Base-by-base conservation (phyloP, 345 rosid species). In the Gossypium thurberi region DNA sequence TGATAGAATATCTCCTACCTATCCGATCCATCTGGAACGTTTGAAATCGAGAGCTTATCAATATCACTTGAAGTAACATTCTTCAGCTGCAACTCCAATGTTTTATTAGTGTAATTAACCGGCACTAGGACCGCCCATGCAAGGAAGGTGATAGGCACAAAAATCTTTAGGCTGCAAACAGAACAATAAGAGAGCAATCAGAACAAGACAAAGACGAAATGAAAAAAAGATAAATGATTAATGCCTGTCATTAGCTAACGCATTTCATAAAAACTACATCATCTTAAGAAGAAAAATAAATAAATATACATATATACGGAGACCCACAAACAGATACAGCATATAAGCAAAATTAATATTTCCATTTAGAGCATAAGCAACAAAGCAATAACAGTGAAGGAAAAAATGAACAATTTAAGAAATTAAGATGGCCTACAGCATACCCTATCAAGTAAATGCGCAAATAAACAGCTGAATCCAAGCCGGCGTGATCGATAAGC, bases 401-500 rank as follows among this genome's bases (percentile, higher is more conserved):
- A 26, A 48, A 72, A 33, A 33, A 42, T 15, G 43, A 42, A 58
- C 55, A 43, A 18, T 21, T 9, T 17, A 42, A 48, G 14, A 53
- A 71, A 69, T 37, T 6, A 57, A 9, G 47, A 15, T 11, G 40
- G 20, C 26, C 37, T 21, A 47, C 25, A 64, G 68, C 77, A 21
- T 85, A 92, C 98, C 99, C 99, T 59, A 92, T 68, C 91, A 85
- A 83, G 89, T 95, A 95, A 73, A 95, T 92, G 62, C 98, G 86
- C 84, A 95, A 83, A 72, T 92, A 95, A 28, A 86, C 99, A 26
- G 85, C 99, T 53, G 98, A 95, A 78, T 95, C 98, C 87, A 95
- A 83, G 52, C 99, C 99, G 1, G 99, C 99, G 76, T 95, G 99
- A 17, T 95, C 99, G 70, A 95, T 87, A 72, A 95, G 97, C 78